These are phyloP conservation scores for Xylariaceae sp. DNA, from an alignment of 2,329 filamentous ascomycete species.

Conservation along the genomic window DNA sequence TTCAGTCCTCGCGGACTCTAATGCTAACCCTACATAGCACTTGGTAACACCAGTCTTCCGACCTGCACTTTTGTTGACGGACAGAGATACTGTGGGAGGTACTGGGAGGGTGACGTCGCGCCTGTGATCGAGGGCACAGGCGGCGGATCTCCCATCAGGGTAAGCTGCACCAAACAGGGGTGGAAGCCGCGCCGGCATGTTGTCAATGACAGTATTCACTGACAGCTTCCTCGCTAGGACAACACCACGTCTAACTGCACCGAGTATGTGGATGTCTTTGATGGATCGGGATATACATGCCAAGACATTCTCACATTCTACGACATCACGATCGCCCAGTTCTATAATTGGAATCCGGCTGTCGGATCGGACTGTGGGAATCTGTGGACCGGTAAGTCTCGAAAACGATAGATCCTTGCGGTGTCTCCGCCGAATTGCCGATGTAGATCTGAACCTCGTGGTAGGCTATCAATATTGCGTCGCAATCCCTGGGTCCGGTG, in stretches of 20 bases:
- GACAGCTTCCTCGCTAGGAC: background rate
- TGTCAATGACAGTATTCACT: no score
- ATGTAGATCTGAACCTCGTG: background rate
- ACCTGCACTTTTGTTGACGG: background rate
- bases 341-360: slow-evolving; percentile 16
- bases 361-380: slow-evolving; percentile 15
- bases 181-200: no score
- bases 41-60: background rate
- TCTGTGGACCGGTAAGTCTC: slow-evolving; percentile 4
- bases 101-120: background rate
- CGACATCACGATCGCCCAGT: slow-evolving; percentile 10
- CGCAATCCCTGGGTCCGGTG: background rate
- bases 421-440: background rate
- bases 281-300: background rate
- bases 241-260: slow-evolving; percentile 3
- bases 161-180: no score
- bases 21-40: no score
- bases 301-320: slow-evolving; percentile 1
- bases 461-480: background rate
- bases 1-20: no score
- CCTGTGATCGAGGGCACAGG: background rate
- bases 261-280: background rate
- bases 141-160: background rate
- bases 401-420: background rate
- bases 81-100: background rate